Conservation (phyloP, 768 basidiomycete genomes). For the Tylopilus plumbeoviolaceoides region DNA sequence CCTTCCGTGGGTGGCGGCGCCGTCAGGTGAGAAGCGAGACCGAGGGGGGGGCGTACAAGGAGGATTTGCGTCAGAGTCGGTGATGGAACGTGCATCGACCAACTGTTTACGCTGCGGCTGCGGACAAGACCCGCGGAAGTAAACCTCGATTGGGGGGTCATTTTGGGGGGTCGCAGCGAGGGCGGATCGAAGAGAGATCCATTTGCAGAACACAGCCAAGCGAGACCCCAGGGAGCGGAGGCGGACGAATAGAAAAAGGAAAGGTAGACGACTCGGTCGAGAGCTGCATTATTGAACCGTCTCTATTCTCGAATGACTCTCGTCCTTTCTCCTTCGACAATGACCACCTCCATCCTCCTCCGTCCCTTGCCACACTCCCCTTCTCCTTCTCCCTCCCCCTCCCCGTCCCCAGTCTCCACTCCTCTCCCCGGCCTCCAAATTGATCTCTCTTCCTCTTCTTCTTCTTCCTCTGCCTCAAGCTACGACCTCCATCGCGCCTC, state of each 20-base stretch:
- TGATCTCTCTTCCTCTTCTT: constrained; percentile 16
- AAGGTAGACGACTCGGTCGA: constrained; percentile 1
- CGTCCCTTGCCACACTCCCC: neutral
- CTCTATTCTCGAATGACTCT: constrained; percentile 1
- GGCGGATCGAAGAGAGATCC: constrained; percentile 8
- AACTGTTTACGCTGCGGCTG: neutral
- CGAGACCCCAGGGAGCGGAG: constrained; percentile 20
- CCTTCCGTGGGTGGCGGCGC: neutral
- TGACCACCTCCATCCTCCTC: constrained; percentile 23
- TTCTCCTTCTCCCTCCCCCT: neutral
- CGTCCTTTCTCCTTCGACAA: constrained; percentile 7
- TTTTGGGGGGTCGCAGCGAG: neutral
- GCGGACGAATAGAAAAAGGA: constrained; percentile 12
- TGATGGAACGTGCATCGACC: neutral
- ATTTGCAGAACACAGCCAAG: constrained; percentile 14
- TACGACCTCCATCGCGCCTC: constrained; percentile 11
- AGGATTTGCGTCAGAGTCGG: neutral
- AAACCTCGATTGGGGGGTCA: neutral
- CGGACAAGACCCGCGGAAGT: neutral
- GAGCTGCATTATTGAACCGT: neutral
- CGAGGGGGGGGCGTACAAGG: neutral
- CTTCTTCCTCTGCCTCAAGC: constrained; percentile 19
- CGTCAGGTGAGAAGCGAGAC: neutral
- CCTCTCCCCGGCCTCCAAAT: constrained; percentile 15
- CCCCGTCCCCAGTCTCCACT: constrained; percentile 7